Conservation (phyloP, 2,329 filamentous ascomycete species). For the Byssochlamys sp. region DNA sequence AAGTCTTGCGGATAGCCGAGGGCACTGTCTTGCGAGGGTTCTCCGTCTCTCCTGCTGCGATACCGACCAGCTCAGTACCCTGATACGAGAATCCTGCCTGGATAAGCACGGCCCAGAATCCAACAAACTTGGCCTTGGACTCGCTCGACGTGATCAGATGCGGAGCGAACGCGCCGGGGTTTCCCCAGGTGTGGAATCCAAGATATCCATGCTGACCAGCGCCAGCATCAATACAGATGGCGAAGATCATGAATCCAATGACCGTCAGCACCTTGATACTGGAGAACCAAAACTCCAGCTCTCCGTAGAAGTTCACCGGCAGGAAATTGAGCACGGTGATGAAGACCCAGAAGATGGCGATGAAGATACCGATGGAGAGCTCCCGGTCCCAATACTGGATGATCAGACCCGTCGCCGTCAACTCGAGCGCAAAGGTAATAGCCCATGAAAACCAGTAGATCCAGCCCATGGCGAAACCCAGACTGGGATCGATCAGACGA, state of each 20-base stretch:
- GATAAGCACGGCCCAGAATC: constrained; percentile 46
- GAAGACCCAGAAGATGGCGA: constrained; percentile 61
- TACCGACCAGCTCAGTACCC: constrained; percentile 65
- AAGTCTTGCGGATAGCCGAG: constrained; percentile 8
- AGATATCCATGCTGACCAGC: constrained; percentile 60
- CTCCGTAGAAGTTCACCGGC: constrained; percentile 63
- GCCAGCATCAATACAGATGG: constrained; percentile 64
- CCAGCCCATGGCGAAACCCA: constrained; percentile 73
- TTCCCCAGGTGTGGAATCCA: constrained; percentile 62
- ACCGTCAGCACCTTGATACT: constrained; percentile 68
- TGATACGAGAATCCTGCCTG: constrained; percentile 34
- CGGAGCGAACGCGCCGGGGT: constrained; percentile 58
- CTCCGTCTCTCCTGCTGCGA: constrained; percentile 64
- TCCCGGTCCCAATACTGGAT: constrained; percentile 51
- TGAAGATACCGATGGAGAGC: constrained; percentile 61
- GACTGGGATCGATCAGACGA: constrained; percentile 62
- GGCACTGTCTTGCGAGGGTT: constrained; percentile 9
- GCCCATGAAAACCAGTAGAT: constrained; percentile 75
- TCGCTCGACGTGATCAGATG: constrained; percentile 51
- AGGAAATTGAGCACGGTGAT: constrained; percentile 62
- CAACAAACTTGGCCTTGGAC: constrained; percentile 53
- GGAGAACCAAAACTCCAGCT: constrained; percentile 70
- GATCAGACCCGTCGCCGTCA: constrained; percentile 62
- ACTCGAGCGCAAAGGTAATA: constrained; percentile 62
- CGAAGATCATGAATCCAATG: constrained; percentile 66